phyloP scores from a whole-genome alignment of 257 asterid species.

The Thymus mandschuricus region DNA sequence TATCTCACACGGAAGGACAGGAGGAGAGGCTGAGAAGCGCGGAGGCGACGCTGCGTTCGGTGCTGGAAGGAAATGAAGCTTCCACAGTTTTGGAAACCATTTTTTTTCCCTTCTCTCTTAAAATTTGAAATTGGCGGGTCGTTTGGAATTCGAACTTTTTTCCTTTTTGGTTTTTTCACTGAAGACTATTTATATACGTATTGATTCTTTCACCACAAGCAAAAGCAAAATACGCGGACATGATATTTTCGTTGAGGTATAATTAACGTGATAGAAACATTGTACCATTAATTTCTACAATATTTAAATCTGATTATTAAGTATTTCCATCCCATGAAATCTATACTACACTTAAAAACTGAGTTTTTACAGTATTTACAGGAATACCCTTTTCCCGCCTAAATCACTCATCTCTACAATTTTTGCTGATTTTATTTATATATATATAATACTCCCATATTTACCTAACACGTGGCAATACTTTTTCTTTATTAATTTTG shows the following conservation, averaged over 20 bases:
- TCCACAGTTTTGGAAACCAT: slow-evolving; percentile 45
- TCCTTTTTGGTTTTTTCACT: slow-evolving; percentile 22
- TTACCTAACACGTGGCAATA: too few species aligned
- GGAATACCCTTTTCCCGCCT: too few species aligned
- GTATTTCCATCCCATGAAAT: too few species aligned
- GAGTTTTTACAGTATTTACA: too few species aligned
- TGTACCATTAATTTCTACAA: not conserved
- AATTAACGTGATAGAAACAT: not conserved
- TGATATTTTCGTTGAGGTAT: too few species aligned
- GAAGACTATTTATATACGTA: not conserved
- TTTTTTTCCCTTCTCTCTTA: not conserved
- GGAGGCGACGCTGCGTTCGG: slow-evolving; percentile 77
- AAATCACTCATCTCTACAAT: too few species aligned
- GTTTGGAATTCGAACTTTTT: slow-evolving; percentile 21
- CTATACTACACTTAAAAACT: too few species aligned
- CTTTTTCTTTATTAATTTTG: too few species aligned
- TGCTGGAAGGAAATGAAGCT: slow-evolving; percentile 66
- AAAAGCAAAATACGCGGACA: not conserved
- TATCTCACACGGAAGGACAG: slow-evolving; percentile 45
- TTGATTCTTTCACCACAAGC: not conserved
- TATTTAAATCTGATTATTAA: not conserved
- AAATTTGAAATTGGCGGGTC: slow-evolving; percentile 74
- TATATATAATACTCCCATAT: too few species aligned
- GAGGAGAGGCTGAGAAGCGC: slow-evolving; percentile 80
- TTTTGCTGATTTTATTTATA: too few species aligned